Base-by-base conservation (phyloP, 2,329 filamentous ascomycete species). In the Paradendryphiella salina region DNA sequence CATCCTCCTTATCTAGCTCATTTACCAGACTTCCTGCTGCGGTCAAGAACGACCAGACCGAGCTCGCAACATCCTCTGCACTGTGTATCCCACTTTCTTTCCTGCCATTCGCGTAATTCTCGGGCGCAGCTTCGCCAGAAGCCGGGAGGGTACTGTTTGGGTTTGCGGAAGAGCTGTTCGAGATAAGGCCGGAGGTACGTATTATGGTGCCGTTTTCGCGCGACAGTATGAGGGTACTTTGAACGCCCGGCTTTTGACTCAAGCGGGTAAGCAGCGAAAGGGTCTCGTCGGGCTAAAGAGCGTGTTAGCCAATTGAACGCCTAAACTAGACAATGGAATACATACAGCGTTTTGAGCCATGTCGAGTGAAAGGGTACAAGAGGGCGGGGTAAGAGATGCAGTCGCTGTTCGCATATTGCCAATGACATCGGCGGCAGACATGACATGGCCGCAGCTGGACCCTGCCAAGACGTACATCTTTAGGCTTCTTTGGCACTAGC, bases 21-120 rank as follows among this genome's bases (percentile, higher is more conserved):
- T 85, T 79, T n/a, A 91, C 84, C 59, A 93, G 75, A 33, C 79
- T 81, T 14, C 85, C 86, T 1, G 88, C 86, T 8, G 80, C 80
- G 59, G 84, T 85, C 54, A 92, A 80, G 72, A 89, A 92, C 45
- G 82, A 82, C 85, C 86, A 92, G 1, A 93, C 86, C 77, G 90
- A 82, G 42, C 80, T 79, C 6, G 89, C 89, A 54, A 93, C 85
- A 56, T 91, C 86, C 66, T 89, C 86, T 6, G 86, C 81, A 35
- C 80, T 85, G 62, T 82, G 80, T 48, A 80, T 79, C n/a, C 76
- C 77, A 23, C 72, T 71, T 48, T 75, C 75, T 50, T 72, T 73
- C 41, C 67, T 60, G 26, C 65, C 59, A 32, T 71, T 73, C 2
- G 59, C 50, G 50, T 69, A 73, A 35, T 44, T 63, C 5, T 73